A percentile compares a stretch with the other conserved stretches of the same genome.
Conservation (phyloP, 306 rosid genomes). For the Ziziphus jujuba region DNA sequence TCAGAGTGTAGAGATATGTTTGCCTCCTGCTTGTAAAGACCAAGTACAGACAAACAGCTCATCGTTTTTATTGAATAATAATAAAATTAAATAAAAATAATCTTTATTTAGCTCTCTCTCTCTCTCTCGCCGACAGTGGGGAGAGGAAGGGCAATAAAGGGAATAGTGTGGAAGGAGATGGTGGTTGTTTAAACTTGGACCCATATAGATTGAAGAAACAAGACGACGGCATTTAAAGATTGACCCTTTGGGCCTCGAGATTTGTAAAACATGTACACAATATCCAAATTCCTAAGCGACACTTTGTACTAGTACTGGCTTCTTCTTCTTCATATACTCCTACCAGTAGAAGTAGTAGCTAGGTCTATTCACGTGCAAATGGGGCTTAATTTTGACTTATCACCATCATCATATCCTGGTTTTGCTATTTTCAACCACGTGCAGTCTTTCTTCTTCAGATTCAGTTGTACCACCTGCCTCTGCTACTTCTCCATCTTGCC, state of each 20-base stretch:
- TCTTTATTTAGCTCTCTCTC: background rate
- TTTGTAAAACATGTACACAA: conserved; percentile 18
- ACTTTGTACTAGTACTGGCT: conserved; percentile 4
- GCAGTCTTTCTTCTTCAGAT: too few species aligned
- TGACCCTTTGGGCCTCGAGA: conserved; percentile 29
- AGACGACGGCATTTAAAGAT: conserved; percentile 22
- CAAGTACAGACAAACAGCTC: conserved; percentile 68
- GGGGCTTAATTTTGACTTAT: conserved; percentile 1
- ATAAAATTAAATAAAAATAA: background rate
- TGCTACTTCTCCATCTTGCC: too few species aligned
- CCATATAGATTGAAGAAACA: conserved; percentile 7
- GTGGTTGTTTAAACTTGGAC: conserved; percentile 7
- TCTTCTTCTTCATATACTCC: background rate
- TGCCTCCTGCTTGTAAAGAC: conserved; percentile 42
- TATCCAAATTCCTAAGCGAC: conserved; percentile 11
- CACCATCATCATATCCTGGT: background rate
- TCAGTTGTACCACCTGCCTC: too few species aligned
- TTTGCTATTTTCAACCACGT: conserved; percentile 1
- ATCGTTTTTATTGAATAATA: conserved; percentile 38
- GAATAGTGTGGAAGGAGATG: background rate
- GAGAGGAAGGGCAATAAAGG: background rate
- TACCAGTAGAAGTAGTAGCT: background rate
- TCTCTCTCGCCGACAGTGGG: conserved; percentile 17
- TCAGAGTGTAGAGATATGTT: conserved; percentile 32
- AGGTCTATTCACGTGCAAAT: conserved; percentile 44